phyloP scores from a whole-genome alignment of 2,329 filamentous ascomycete species.

The Emericellopsis atlantica region DNA sequence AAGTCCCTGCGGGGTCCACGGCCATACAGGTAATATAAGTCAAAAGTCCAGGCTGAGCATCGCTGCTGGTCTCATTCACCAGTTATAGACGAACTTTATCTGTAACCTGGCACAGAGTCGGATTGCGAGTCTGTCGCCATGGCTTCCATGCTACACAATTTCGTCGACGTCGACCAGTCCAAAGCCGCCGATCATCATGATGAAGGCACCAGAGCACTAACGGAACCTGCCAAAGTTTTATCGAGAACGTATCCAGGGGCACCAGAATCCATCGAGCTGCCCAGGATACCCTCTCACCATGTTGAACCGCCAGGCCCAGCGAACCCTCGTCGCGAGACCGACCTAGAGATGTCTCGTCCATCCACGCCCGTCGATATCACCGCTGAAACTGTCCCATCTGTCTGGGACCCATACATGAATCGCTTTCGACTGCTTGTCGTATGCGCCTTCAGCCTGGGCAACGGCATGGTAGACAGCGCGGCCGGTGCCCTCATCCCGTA shows the following conservation, averaged over 20 bases:
- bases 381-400: slow-evolving; percentile 32
- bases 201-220: too few relatives aligned
- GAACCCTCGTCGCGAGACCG: slow-evolving; percentile 3
- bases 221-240: slow-evolving; percentile 19
- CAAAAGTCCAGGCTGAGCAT: neutral
- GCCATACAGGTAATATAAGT: too few relatives aligned
- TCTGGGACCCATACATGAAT: slow-evolving; percentile 53
- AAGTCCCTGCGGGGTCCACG: too few relatives aligned
- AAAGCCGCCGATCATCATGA: too few relatives aligned
- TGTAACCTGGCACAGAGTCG: neutral
- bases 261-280: slow-evolving; percentile 15
- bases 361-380: slow-evolving; percentile 28
- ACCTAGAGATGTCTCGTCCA: slow-evolving; percentile 42
- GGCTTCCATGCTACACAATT: slow-evolving; percentile 15
- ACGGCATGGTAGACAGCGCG: slow-evolving; percentile 63
- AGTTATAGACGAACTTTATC: slow-evolving; percentile 13
- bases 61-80: neutral
- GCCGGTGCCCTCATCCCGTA: slow-evolving; percentile 72
- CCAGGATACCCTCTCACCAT: slow-evolving; percentile 6
- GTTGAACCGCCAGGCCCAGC: neutral
- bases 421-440: slow-evolving; percentile 53
- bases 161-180: slow-evolving; percentile 15
- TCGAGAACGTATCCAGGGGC: slow-evolving; percentile 25
- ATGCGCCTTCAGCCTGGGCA: slow-evolving; percentile 53
- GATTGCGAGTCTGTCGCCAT: neutral